Evolutionary conservation across 768 basidiomycete species (phyloP).

Genomic region (Mycena rosella): DNA sequence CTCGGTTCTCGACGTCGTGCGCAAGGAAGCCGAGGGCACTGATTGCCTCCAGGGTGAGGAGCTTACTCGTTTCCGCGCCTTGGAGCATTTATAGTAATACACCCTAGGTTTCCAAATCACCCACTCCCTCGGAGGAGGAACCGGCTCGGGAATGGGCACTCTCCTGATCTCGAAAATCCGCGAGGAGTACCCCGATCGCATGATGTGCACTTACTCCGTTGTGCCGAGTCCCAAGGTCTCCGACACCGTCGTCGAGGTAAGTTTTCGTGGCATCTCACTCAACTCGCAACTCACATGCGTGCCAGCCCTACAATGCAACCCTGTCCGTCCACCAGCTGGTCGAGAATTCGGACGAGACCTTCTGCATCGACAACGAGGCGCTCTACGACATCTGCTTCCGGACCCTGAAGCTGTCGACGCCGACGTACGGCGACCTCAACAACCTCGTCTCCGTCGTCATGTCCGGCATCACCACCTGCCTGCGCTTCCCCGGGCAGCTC

Average conservation of each 20-base stretch:
- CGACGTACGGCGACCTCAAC: conserved; percentile 98
- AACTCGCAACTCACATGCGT: conserved; percentile 1
- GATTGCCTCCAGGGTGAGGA: conserved; percentile 96
- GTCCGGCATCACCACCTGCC: conserved; percentile 98
- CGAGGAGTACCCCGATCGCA: conserved; percentile 98
- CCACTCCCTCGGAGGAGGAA: conserved; percentile 98
- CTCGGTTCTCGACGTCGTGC: conserved; percentile 96
- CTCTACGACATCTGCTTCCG: conserved; percentile 99
- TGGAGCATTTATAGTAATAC: conserved; percentile 1
- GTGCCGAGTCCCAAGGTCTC: conserved; percentile 98
- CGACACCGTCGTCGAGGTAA: conserved; percentile 97
- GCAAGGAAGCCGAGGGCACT: conserved; percentile 98
- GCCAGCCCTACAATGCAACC: conserved; percentile 96
- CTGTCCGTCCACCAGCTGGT: conserved; percentile 99
- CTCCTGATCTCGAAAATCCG: conserved; percentile 99
- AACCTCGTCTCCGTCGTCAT: conserved; percentile 98
- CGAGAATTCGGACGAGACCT: conserved; percentile 99
- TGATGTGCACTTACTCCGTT: conserved; percentile 99
- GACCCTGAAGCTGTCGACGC: conserved; percentile 95
- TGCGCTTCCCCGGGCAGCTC: conserved; percentile 99
- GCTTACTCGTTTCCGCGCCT: conserved; percentile 34
- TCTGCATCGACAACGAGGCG: conserved; percentile 99
- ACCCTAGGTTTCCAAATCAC: conserved; percentile 95
- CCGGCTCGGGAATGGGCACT: conserved; percentile 99
- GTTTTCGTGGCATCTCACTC: conserved; percentile 25